Conservation (phyloP, 805 yeast genomes). For the Ogataea paraovalis region DNA sequence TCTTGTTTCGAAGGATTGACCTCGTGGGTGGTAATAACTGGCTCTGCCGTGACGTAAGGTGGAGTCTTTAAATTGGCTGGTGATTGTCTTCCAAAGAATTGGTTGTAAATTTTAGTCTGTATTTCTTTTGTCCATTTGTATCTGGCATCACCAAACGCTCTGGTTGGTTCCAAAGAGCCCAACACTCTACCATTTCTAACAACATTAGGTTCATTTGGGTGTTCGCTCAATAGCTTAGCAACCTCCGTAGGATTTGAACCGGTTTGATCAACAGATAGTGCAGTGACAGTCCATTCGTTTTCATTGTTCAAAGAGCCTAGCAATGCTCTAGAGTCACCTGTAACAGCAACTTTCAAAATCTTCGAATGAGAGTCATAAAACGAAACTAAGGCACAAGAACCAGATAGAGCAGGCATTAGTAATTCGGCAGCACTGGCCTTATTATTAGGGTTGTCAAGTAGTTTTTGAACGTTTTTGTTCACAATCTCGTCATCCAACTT, state of each 20-base stretch:
- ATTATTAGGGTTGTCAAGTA: conserved; percentile 64
- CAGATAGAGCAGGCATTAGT: conserved; percentile 90
- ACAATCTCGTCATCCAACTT: conserved; percentile 86
- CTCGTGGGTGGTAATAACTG: conserved; percentile 80
- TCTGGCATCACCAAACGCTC: conserved; percentile 97
- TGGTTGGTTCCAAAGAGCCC: conserved; percentile 90
- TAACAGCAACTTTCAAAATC: conserved; percentile 80
- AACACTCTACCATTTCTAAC: conserved; percentile 84
- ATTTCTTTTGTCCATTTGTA: conserved; percentile 75
- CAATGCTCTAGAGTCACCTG: conserved; percentile 94
- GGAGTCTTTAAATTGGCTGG: conserved; percentile 79
- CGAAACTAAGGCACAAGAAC: conserved; percentile 88
- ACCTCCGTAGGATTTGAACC: conserved; percentile 90
- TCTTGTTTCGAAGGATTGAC: conserved; percentile 69
- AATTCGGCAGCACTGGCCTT: conserved; percentile 65
- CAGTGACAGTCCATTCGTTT: conserved; percentile 76
- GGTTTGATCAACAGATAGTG: conserved; percentile 87
- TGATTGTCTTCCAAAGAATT: conserved; percentile 75
- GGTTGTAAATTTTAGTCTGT: conserved; percentile 68
- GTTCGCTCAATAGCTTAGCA: conserved; percentile 75
- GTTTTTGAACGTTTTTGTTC: conserved; percentile 61
- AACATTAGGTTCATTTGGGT: conserved; percentile 85
- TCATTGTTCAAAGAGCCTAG: conserved; percentile 67
- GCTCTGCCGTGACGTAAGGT: conserved; percentile 97
- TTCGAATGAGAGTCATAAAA: conserved; percentile 77